Conservation (phyloP, 371 early-diverging fungal genomes). For the Mortierella sp. region DNA sequence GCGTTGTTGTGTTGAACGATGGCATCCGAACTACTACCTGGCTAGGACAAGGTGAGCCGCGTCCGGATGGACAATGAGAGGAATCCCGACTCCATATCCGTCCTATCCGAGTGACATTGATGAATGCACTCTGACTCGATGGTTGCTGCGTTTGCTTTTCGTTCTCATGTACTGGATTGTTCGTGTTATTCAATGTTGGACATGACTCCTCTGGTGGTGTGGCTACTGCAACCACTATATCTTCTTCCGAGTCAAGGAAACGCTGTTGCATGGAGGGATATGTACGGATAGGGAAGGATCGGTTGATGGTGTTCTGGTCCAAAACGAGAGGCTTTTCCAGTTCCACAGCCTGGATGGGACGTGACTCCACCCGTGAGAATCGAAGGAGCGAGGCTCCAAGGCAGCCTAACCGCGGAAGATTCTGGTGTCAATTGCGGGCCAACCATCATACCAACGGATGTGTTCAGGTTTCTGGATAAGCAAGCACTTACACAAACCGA, state of each 20-base stretch:
- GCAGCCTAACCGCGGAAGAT: slow-evolving; percentile 16
- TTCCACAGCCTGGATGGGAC: background rate
- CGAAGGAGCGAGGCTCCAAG: slow-evolving; percentile 17
- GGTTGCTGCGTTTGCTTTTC: slow-evolving; percentile 6
- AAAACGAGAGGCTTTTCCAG: slow-evolving; percentile 12
- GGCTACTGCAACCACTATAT: background rate
- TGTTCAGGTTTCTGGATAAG: too few relatives aligned
- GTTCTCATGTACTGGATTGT: background rate
- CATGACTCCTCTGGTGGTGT: background rate
- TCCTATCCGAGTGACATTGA: slow-evolving; percentile 14
- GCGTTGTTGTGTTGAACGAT: slow-evolving; percentile 1
- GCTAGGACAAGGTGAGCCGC: slow-evolving; percentile 17
- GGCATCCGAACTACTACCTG: slow-evolving; percentile 16
- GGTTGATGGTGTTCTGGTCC: slow-evolving; percentile 26
- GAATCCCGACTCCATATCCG: slow-evolving; percentile 24
- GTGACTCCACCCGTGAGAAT: slow-evolving; percentile 4
- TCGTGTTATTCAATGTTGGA: background rate
- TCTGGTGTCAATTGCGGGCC: background rate
- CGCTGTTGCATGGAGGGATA: slow-evolving; percentile 19
- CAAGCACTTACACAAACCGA: slow-evolving; percentile 25
- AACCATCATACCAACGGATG: background rate
- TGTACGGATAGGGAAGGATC: slow-evolving; percentile 30
- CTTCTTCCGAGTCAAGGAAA: slow-evolving; percentile 17
- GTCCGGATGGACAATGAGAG: slow-evolving; percentile 5
- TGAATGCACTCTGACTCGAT: slow-evolving; percentile 11